phyloP scores from a whole-genome alignment of 805 yeast species.

The Saturnispora sekii region DNA sequence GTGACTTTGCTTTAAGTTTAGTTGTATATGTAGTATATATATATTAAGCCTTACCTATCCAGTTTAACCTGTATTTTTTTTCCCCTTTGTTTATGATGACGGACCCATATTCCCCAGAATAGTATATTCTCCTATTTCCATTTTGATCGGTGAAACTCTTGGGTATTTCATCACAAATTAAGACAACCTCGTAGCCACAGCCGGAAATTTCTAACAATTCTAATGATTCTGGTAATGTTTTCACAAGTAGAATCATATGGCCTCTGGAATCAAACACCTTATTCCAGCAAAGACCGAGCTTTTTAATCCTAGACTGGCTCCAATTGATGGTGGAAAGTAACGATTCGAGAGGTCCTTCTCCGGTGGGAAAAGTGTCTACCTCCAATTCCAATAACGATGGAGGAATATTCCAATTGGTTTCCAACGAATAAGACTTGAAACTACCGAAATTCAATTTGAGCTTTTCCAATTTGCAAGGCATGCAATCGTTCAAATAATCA shows the following conservation, averaged over 20 bases:
- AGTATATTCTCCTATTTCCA: background rate
- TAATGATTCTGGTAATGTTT: slow-evolving; percentile 3
- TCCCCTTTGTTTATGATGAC: slow-evolving; percentile 4
- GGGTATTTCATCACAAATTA: slow-evolving; percentile 6
- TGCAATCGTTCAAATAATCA: slow-evolving; percentile 3
- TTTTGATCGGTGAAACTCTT: background rate
- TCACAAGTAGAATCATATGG: slow-evolving; percentile 3
- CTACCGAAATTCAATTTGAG: slow-evolving; percentile 7
- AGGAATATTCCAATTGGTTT: slow-evolving; percentile 5
- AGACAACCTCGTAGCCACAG: slow-evolving; percentile 8
- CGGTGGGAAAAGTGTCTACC: slow-evolving; percentile 8
- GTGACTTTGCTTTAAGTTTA: slow-evolving; percentile 17
- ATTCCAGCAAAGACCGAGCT: slow-evolving; percentile 7
- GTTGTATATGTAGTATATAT: background rate
- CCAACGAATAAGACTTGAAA: background rate
- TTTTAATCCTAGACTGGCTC: slow-evolving; percentile 1
- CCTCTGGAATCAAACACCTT: slow-evolving; percentile 7
- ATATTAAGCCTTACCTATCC: slow-evolving; percentile 6
- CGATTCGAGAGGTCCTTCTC: slow-evolving; percentile 5
- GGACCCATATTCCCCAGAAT: slow-evolving; percentile 8
- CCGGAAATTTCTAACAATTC: slow-evolving; percentile 7
- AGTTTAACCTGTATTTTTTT: background rate
- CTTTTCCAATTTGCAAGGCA: slow-evolving; percentile 2
- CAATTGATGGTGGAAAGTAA: slow-evolving; percentile 1
- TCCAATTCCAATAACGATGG: slow-evolving; percentile 4